Percentiles rank a stretch among this genome's conserved stretches.
Evolutionary conservation across 164 flowering plant species (phyloP).

Genomic region (Pachysandra terminalis): DNA sequence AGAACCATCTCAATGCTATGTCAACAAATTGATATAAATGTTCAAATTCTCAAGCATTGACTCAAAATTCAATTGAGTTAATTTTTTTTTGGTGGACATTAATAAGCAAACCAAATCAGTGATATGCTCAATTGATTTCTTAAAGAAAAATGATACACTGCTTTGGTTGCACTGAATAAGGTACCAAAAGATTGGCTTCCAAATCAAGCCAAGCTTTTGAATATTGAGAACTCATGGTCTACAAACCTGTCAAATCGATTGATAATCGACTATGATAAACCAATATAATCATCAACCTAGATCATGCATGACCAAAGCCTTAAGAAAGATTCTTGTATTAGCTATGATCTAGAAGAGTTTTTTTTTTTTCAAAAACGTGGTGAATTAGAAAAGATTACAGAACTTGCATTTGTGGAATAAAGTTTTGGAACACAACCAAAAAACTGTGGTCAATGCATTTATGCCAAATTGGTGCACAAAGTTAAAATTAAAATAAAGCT

Average conservation of each 20-base stretch:
- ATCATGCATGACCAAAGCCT: not conserved
- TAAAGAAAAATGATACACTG: not conserved
- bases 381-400: not conserved
- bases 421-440: not conserved
- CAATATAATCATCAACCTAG: not conserved
- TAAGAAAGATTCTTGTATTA: not conserved
- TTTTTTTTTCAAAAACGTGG: no score
- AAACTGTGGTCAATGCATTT: no score
- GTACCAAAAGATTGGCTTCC: not conserved
- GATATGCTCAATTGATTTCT: not conserved
- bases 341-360: no score
- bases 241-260: not conserved
- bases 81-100: not conserved
- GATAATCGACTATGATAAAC: not conserved
- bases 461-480: no score
- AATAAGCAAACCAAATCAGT: not conserved
- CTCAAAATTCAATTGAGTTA: no score
- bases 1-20: not conserved
- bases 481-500: no score
- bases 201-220: no score
- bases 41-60: not conserved
- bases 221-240: not conserved
- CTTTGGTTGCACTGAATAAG: not conserved
- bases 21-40: not conserved
- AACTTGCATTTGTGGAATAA: not conserved